A percentile compares a stretch with the other conserved stretches of the same genome.
phyloP scores from a whole-genome alignment of 192 early-diverging fungal species.

The Allomyces macrogynus region DNA sequence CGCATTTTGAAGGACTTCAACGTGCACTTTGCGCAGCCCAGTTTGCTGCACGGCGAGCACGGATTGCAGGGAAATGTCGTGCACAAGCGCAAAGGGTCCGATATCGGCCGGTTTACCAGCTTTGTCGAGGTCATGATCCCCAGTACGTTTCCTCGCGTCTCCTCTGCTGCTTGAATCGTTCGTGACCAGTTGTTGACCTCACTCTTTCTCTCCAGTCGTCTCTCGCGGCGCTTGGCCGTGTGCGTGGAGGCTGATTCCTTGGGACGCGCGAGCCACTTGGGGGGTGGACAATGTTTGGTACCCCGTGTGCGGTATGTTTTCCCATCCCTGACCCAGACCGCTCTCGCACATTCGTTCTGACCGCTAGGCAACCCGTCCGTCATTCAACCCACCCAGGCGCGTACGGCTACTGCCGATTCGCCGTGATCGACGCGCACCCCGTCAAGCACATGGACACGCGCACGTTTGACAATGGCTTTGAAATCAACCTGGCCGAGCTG shows the following conservation, averaged over 20 bases:
- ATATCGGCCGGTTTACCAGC: not conserved
- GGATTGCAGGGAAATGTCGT: not conserved
- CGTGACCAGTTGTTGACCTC: not conserved
- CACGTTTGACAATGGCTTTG: not conserved
- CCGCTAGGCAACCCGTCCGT: too few species aligned
- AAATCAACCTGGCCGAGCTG: not conserved
- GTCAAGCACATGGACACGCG: not conserved
- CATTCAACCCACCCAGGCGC: too few species aligned
- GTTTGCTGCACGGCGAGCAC: not conserved
- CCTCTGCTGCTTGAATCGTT: not conserved
- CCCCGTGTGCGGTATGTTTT: not conserved
- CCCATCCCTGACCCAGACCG: too few species aligned
- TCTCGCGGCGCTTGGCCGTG: not conserved
- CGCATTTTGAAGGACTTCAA: not conserved
- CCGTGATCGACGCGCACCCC: not conserved
- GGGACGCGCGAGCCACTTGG: not conserved
- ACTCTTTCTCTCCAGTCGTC: not conserved
- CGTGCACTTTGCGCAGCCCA: conserved; percentile 1
- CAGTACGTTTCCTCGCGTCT: not conserved
- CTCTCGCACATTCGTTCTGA: too few species aligned
- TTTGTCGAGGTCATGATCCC: not conserved
- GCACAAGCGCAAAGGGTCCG: not conserved
- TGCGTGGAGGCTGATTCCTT: not conserved
- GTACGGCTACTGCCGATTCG: too few species aligned
- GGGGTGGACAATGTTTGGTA: not conserved